Conservation (phyloP, 2,329 filamentous ascomycete species). For the Aspergillus bombycis region DNA sequence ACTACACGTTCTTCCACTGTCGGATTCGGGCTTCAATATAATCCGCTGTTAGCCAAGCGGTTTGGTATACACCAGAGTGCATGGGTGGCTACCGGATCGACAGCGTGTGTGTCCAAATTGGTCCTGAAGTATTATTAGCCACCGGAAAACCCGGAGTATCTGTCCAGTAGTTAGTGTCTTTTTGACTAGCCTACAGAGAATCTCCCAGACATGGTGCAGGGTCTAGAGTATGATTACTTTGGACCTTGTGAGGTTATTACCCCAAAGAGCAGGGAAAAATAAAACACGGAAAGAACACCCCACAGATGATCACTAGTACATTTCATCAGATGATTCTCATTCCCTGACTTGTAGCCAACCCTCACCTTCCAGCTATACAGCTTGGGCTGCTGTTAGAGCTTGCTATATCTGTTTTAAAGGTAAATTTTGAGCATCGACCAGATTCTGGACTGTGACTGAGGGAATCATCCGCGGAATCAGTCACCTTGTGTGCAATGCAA, state of each 20-base stretch:
- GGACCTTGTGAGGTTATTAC: background rate
- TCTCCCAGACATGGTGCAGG: background rate
- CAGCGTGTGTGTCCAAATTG: background rate
- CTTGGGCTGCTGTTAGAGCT: too few species aligned
- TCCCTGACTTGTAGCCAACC: background rate
- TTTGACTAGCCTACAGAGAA: background rate
- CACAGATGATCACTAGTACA: background rate
- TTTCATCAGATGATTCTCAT: background rate
- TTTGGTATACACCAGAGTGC: background rate
- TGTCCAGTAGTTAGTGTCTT: background rate
- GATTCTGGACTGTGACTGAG: background rate
- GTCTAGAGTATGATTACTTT: background rate
- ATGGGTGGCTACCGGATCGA: background rate
- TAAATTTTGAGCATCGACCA: background rate
- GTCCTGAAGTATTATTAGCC: background rate
- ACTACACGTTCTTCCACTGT: background rate
- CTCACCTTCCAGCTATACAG: background rate
- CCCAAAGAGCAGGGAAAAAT: background rate
- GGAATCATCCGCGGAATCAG: background rate
- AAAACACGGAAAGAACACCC: background rate
- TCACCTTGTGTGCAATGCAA: background rate
- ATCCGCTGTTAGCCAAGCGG: background rate
- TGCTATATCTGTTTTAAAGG: background rate
- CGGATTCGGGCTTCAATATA: background rate
- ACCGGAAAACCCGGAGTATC: background rate